Base-by-base conservation (phyloP, 1,139 yeast genomes). In the Yamadazyma pseudoaaseri region DNA sequence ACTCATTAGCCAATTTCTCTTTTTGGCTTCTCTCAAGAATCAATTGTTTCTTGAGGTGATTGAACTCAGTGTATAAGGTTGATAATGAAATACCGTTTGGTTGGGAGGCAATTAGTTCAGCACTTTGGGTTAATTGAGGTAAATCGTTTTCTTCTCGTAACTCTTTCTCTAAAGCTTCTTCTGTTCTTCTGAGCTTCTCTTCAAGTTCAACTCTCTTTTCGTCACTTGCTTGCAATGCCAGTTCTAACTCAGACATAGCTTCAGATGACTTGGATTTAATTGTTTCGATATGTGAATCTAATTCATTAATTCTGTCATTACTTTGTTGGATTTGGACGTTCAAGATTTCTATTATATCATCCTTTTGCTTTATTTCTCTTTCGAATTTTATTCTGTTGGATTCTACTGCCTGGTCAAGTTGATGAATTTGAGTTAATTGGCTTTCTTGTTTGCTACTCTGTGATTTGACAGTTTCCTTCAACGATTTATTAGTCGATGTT, bases 21-120 rank as follows among this genome's bases (percentile, higher is more conserved):
- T 86, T 89, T 38, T 85, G 82, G 20, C 81, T 71, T 46, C 79
- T 75, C 52, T 87, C 96, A 37, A 79, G 72, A 5, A 78, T 73
- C 28, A 87, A 61, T 45, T 84, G 82, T 43, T 77, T 81, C 56
- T 79, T 82, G 36, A 87, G 60, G 38, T 75, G 62, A 33, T 73
- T 76, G 50, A 79, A 78, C 48, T 86, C 95, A 2, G 87, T 60
- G 45, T 83, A 79, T 22, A 85, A 62, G 30, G 86, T 75, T 6
- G 86, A 79, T 31, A 86, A 62, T 0, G 94, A 81, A 20, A 82
- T 69, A 6, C 83, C 81, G 28, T 69, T 64, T 10, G 73, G 63
- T 30, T 65, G 65, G 12, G 70, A 61, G 9, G 81, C 73, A 30
- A 77, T 62, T 16, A 62, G 36, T n/a, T 65, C 62, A 3, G 72